Percentiles rank a stretch among this genome's conserved stretches.
Conservation (phyloP, 73 alveolate species). For the Paraurostyla sp. region DNA sequence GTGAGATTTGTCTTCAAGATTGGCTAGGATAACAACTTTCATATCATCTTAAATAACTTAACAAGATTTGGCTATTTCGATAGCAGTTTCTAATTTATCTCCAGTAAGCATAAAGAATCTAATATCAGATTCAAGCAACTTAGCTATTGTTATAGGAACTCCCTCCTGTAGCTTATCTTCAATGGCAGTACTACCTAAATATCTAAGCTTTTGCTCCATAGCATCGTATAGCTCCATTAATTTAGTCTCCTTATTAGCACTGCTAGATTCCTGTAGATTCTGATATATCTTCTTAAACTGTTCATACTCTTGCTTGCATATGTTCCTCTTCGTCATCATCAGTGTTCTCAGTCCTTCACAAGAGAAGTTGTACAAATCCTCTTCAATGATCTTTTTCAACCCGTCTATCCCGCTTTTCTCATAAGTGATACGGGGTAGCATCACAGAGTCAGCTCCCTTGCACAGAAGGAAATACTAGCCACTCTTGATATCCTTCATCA, state of each 20-base stretch:
- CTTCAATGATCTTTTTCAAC: background rate
- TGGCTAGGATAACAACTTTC: conserved; percentile 73
- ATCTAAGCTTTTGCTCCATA: conserved; percentile 54
- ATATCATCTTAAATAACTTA: conserved; percentile 87
- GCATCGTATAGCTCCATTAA: conserved; percentile 3
- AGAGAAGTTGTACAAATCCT: conserved; percentile 28
- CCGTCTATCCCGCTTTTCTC: conserved; percentile 33
- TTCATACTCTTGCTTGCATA: conserved; percentile 33
- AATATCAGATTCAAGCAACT: conserved; percentile 84
- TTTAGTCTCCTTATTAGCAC: background rate
- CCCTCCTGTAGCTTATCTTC: conserved; percentile 96
- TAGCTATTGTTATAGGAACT: conserved; percentile 89
- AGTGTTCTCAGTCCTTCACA: conserved; percentile 73
- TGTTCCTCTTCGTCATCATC: conserved; percentile 45
- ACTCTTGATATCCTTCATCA: conserved; percentile 66
- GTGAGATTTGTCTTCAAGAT: conserved; percentile 32
- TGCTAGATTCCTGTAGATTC: background rate
- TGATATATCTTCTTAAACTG: background rate
- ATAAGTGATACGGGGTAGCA: conserved; percentile 70
- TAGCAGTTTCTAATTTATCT: conserved; percentile 92
- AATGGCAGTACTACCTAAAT: conserved; percentile 80
- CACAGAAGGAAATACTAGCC: conserved; percentile 73
- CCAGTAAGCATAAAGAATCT: conserved; percentile 94
- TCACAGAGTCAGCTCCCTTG: conserved; percentile 97
- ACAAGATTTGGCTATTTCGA: conserved; percentile 92